Percentiles rank a stretch among this genome's conserved stretches.
These are phyloP conservation scores for Straminergon stramineum DNA, from an alignment of 225 moss, liverwort and hornwort genomes.

Conservation along the genomic window DNA sequence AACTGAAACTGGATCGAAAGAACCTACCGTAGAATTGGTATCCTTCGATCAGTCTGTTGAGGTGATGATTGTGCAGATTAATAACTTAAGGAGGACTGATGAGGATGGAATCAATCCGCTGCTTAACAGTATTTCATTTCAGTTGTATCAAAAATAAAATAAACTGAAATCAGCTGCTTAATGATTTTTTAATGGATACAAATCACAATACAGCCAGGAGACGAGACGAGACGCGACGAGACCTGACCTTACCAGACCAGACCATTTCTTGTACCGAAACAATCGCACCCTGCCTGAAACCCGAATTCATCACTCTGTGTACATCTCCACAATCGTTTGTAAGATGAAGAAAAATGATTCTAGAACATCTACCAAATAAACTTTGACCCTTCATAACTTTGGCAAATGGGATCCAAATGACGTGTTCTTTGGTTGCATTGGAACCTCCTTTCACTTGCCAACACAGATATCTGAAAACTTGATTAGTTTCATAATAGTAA, in stretches of 20 bases:
- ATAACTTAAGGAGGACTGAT: background rate
- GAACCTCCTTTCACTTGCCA: background rate
- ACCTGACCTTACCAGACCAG: too few relatives aligned
- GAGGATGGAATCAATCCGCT: background rate
- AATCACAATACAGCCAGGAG: too few relatives aligned
- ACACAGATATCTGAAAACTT: too few relatives aligned
- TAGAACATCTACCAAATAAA: background rate
- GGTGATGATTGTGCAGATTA: background rate
- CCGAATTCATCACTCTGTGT: too few relatives aligned
- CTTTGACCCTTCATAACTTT: background rate
- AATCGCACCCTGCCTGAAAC: background rate
- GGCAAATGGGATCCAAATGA: too few relatives aligned
- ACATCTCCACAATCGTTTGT: too few relatives aligned
- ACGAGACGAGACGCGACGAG: too few relatives aligned
- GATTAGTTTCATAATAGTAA: accelerated
- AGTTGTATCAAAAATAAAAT: too few relatives aligned
- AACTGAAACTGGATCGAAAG: background rate
- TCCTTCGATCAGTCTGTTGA: background rate
- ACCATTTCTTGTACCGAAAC: too few relatives aligned
- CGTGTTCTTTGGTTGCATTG: accelerated
- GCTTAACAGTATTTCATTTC: too few relatives aligned
- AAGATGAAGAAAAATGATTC: background rate
- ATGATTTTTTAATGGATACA: too few relatives aligned
- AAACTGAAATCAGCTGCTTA: background rate
- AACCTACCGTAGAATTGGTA: background rate